Evolutionary conservation across 1,284 basidiomycete genomes (phyloP).

Genomic region (Lentinula novae-zelandiae): DNA sequence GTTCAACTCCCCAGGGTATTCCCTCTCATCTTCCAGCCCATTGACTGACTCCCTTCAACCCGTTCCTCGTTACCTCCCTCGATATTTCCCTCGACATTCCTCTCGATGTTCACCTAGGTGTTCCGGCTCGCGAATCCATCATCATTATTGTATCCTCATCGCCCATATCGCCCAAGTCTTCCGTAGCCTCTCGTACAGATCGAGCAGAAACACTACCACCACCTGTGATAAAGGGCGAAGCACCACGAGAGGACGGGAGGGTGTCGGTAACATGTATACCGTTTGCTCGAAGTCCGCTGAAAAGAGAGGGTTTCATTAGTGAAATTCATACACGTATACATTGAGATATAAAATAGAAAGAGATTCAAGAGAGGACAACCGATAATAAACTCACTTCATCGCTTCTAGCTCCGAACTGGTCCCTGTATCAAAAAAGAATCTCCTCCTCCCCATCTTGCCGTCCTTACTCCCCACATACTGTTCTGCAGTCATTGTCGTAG

Average conservation of each 20-base stretch:
- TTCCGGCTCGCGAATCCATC: not conserved
- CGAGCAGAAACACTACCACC: not conserved
- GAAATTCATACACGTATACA: not conserved
- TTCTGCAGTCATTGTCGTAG: not conserved
- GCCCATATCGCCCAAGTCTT: not conserved
- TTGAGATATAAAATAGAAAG: not conserved
- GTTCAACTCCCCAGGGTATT: not conserved
- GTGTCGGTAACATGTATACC: not conserved
- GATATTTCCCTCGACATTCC: not conserved
- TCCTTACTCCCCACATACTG: not conserved
- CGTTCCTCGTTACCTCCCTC: not conserved
- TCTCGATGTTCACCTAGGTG: not conserved
- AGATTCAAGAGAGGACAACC: no score
- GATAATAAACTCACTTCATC: not conserved
- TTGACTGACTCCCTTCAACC: not conserved
- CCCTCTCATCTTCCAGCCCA: not conserved
- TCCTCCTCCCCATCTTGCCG: not conserved
- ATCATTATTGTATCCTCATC: not conserved
- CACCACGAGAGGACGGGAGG: not conserved
- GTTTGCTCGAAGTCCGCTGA: not conserved
- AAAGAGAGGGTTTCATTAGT: not conserved
- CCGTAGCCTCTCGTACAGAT: not conserved
- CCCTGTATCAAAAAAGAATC: conserved; percentile 1
- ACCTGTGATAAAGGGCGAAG: not conserved
- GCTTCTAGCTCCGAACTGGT: not conserved